These are phyloP conservation scores for Sonneratia alba DNA, from an alignment of 345 rosid genomes.

Conservation along the genomic window DNA sequence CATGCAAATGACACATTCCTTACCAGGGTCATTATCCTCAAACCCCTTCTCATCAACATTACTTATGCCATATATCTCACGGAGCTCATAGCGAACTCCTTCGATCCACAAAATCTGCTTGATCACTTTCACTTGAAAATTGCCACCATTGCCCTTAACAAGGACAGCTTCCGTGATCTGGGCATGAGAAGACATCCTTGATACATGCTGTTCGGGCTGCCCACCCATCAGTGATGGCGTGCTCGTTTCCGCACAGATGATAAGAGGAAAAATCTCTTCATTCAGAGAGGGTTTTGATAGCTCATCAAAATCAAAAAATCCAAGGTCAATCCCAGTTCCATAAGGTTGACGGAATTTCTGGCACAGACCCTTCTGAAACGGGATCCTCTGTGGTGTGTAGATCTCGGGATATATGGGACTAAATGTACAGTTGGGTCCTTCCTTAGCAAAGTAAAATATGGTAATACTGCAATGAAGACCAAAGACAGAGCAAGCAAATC, in stretches of 20 bases:
- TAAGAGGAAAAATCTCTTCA: slow-evolving; percentile 28
- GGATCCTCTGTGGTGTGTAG: slow-evolving; percentile 18
- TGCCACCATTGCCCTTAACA: slow-evolving; percentile 18
- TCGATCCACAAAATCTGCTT: slow-evolving; percentile 35
- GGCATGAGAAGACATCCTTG: slow-evolving; percentile 17
- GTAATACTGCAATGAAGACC: slow-evolving; percentile 23
- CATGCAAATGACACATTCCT: slow-evolving; percentile 42
- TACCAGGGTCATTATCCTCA: slow-evolving; percentile 25
- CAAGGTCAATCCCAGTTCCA: slow-evolving; percentile 37
- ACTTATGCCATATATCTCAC: slow-evolving; percentile 34
- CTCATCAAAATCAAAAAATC: slow-evolving; percentile 24
- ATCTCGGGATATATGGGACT: slow-evolving; percentile 23
- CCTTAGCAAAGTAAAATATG: slow-evolving; percentile 36
- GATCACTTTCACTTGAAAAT: slow-evolving; percentile 26
- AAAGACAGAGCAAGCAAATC: background rate
- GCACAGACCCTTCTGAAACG: slow-evolving; percentile 32
- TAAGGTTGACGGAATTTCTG: slow-evolving; percentile 33
- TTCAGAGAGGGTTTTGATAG: slow-evolving; percentile 22
- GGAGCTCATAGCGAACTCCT: slow-evolving; percentile 30
- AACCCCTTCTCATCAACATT: slow-evolving; percentile 14
- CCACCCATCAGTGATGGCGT: slow-evolving; percentile 11
- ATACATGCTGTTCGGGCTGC: slow-evolving; percentile 11
- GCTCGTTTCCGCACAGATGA: slow-evolving; percentile 30
- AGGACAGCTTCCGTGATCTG: slow-evolving; percentile 38
- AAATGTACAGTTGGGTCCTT: slow-evolving; percentile 29